Conservation (phyloP, 208 protist species). For the Leishmania arabica region DNA sequence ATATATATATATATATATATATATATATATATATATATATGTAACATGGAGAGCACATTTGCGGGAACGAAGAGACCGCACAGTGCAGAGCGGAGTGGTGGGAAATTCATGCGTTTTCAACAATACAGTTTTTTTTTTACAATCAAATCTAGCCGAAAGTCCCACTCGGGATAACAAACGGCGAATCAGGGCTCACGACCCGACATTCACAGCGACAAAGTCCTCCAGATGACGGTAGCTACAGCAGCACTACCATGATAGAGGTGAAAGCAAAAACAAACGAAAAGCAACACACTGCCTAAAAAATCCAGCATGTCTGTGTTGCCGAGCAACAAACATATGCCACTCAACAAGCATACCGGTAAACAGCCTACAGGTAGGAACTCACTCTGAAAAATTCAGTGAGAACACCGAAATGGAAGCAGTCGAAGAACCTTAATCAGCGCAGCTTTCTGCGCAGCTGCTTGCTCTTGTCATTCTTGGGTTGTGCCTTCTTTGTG, state of each 20-base stretch:
- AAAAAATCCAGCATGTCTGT: not conserved
- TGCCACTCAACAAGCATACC: not conserved
- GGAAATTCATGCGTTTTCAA: not conserved
- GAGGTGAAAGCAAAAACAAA: not conserved
- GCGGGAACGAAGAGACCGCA: not conserved
- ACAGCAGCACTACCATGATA: not conserved
- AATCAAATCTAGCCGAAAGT: not conserved
- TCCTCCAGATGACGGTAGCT: not conserved
- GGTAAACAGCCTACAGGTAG: no score
- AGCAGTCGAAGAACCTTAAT: not conserved
- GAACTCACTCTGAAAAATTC: no score
- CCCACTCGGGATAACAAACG: no score
- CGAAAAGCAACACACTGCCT: not conserved
- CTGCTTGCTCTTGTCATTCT: constrained; percentile 27
- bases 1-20: not conserved
- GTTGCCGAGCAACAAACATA: not conserved
- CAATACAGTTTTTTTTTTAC: not conserved
- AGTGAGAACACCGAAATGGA: not conserved
- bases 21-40: not conserved
- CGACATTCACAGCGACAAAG: not conserved
- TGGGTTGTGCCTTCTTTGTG: constrained; percentile 20
- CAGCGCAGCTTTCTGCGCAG: constrained; percentile 28
- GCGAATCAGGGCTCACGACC: no score
- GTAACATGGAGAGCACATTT: not conserved
- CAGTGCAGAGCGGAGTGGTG: no score